Base-by-base conservation (phyloP, 139 green algal species). In the Picochlorum sp. region DNA sequence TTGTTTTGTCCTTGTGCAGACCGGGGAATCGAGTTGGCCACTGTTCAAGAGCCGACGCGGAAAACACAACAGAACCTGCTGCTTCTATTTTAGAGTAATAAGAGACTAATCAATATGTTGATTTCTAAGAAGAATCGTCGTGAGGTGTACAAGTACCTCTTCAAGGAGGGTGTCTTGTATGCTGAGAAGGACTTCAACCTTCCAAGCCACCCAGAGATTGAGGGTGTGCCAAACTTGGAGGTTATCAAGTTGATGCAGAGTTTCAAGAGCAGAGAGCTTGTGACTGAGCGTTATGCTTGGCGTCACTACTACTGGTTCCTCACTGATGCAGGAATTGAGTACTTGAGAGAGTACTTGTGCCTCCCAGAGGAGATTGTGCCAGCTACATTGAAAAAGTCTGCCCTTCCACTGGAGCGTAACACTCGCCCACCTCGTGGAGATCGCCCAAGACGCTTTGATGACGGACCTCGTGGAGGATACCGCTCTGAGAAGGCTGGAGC, bases 111-210 rank as follows among this genome's bases (percentile, higher is more conserved):
- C 77, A 92, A 75, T 58, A 98, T 98, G 94, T 71, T 99, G 55
- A 96, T 99, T 71, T 80, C 91, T 57, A 98, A 98, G 88, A 96
- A 96, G 85, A 96, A 97, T 82, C 87, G 94, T 68, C 80, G 84
- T 45, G 90, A 94, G 79, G 87, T 98, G 30, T 99, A 99, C 92
- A 98, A 97, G 89, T 96, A 93, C 86, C 94, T 99, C 72, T 99
- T 99, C 84, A 88, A 95, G 70, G 94, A 99, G 91, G 94, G 94
- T 26, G 94, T 99, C 45, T 77, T 98, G 49, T 92, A 88, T 66
- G 94, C 94, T 21, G 89, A 97, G 88, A 99, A 99, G 91, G 92
- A 99, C 85, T 97, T 92, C 83, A 95, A 97, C 80, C 79, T 95
- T 34, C 68, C 84, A 52, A 84, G 90, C 76, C 94, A 99, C 86